A percentile compares a stretch with the other conserved stretches of the same genome.
These are phyloP conservation scores for Vanilla planifolia DNA, from an alignment of 106 monocot species.

Conservation along the genomic window DNA sequence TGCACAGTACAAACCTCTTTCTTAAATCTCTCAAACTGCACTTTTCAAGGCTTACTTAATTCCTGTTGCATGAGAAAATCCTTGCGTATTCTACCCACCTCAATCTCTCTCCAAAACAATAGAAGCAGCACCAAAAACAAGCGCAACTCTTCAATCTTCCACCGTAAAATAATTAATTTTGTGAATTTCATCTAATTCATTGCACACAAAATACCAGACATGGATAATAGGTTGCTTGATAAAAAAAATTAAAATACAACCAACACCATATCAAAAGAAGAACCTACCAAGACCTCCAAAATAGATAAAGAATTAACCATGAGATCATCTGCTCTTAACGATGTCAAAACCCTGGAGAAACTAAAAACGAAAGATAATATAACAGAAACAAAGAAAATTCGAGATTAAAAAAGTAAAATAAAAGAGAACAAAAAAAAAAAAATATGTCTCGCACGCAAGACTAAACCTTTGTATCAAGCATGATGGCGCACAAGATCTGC, in stretches of 20 bases:
- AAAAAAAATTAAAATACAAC: no score
- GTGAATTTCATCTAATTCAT: neutral
- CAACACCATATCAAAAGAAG: no score
- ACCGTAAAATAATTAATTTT: neutral
- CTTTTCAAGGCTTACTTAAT: no score
- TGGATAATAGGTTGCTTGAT: neutral
- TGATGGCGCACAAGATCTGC: conserved; percentile 60
- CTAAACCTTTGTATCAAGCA: conserved; percentile 72
- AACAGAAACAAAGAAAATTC: neutral
- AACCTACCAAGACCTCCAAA: no score
- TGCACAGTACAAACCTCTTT: no score
- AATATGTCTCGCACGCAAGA: neutral
- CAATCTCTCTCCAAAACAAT: no score
- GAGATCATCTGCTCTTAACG: neutral
- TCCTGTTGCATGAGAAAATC: no score
- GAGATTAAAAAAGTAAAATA: neutral
- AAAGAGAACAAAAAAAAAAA: neutral
- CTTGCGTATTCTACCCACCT: no score
- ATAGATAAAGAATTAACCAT: neutral
- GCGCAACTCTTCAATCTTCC: neutral
- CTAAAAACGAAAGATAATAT: no score
- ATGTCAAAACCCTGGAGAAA: no score
- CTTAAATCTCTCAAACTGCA: no score
- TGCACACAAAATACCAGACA: neutral
- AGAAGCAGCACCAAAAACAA: no score